Conservation (phyloP, 2,329 filamentous ascomycete genomes). For the Nothomitra cinnamomea region DNA sequence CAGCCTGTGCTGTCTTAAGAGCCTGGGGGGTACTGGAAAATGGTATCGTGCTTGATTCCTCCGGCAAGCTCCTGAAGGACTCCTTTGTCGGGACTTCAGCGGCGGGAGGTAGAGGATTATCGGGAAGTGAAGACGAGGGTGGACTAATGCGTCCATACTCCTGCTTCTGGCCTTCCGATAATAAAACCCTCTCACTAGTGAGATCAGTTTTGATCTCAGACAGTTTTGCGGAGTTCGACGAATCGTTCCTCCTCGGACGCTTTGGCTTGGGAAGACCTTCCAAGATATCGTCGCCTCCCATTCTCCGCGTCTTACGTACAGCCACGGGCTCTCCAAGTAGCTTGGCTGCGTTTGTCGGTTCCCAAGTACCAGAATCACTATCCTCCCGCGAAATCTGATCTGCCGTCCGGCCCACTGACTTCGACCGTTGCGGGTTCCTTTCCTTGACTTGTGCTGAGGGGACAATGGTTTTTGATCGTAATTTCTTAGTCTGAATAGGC, state of each 20-base stretch:
- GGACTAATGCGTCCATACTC: conserved; percentile 1
- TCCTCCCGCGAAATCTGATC: not conserved
- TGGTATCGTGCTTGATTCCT: not conserved
- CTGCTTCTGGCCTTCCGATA: conserved; percentile 1
- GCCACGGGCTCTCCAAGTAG: not conserved
- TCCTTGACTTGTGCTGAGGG: not conserved
- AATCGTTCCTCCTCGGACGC: not conserved
- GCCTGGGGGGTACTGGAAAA: not conserved
- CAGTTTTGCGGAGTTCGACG: not conserved
- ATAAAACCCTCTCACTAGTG: not conserved
- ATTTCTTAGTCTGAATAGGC: not conserved
- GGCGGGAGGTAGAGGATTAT: not conserved
- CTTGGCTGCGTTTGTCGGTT: not conserved
- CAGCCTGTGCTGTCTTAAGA: not conserved
- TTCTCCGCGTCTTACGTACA: not conserved
- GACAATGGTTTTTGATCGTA: not conserved
- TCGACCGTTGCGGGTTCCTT: not conserved
- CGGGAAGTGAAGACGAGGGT: not conserved
- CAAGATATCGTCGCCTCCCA: not conserved
- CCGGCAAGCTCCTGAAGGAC: not conserved
- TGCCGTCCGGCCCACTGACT: not conserved
- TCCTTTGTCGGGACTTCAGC: not conserved
- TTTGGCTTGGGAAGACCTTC: conserved; percentile 1
- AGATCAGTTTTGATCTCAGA: not conserved
- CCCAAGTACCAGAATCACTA: not conserved